Evolutionary conservation across 2,329 filamentous ascomycete species (phyloP).

Genomic region (Claviceps cyperi): DNA sequence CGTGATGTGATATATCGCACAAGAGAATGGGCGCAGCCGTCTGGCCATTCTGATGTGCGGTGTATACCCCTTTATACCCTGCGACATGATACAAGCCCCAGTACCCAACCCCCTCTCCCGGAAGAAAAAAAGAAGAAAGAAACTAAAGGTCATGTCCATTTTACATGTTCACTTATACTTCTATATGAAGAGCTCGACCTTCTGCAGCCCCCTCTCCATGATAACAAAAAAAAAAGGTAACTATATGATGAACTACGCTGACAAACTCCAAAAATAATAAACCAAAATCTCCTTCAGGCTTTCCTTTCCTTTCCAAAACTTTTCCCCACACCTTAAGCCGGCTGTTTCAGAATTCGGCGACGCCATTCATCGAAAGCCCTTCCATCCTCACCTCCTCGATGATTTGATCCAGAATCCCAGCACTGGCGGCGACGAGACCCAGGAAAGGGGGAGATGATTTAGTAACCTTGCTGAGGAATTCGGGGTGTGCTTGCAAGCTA

Average conservation of each 20-base stretch:
- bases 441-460: conserved; percentile 44
- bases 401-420: conserved; percentile 44
- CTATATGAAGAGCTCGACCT: no score
- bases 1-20: no score
- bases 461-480: conserved; percentile 52
- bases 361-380: background rate
- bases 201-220: no score
- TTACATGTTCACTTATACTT: no score
- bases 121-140: background rate
- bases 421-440: conserved; percentile 69
- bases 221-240: no score
- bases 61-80: no score
- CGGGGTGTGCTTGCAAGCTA: conserved; percentile 74
- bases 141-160: background rate
- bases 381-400: conserved; percentile 5
- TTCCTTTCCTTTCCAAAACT: background rate
- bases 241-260: background rate
- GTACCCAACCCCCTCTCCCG: no score
- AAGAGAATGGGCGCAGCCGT: no score
- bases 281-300: background rate
- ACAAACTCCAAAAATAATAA: background rate
- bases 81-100: no score
- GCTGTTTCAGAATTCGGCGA: background rate
- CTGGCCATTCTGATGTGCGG: no score
- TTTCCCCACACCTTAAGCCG: background rate